Conservation (phyloP, 768 basidiomycete genomes). For the Mycena polygramma region DNA sequence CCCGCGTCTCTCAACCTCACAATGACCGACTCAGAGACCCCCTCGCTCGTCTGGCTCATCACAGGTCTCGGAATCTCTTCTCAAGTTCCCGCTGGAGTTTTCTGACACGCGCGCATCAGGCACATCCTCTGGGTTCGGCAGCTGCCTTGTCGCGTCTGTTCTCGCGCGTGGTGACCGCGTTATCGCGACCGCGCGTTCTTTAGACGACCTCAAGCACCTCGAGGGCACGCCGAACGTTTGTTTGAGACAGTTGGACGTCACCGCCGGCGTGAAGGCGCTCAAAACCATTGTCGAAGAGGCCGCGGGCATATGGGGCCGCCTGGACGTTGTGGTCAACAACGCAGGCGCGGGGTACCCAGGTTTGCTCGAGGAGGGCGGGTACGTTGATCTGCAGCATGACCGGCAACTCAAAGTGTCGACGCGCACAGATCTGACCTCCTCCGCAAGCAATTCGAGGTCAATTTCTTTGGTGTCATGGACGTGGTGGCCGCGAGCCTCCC, state of each 20-base stretch:
- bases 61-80: conserved; percentile 20
- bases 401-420: too few species aligned
- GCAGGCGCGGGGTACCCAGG: conserved; percentile 52
- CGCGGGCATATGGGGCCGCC: conserved; percentile 49
- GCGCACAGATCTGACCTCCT: conserved; percentile 35
- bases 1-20: too few species aligned
- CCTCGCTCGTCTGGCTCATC: conserved; percentile 32
- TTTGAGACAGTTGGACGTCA: conserved; percentile 54
- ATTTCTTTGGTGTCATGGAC: conserved; percentile 59
- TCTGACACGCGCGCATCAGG: conserved; percentile 40
- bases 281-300: conserved; percentile 48
- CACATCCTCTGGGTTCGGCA: conserved; percentile 59
- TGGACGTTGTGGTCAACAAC: conserved; percentile 62
- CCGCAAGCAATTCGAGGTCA: conserved; percentile 55
- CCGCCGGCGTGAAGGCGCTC: conserved; percentile 47
- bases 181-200: conserved; percentile 57
- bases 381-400: conserved; percentile 25
- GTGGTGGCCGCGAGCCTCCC: conserved; percentile 59
- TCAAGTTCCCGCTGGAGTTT: neutral
- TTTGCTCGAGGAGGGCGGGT: conserved; percentile 57
- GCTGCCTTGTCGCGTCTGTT: conserved; percentile 49
- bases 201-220: conserved; percentile 45
- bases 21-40: too few species aligned
- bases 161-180: conserved; percentile 60
- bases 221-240: conserved; percentile 42